Evolutionary conservation across 345 rosid genomes (phyloP).

Genomic region (Boechera divaricarpa): DNA sequence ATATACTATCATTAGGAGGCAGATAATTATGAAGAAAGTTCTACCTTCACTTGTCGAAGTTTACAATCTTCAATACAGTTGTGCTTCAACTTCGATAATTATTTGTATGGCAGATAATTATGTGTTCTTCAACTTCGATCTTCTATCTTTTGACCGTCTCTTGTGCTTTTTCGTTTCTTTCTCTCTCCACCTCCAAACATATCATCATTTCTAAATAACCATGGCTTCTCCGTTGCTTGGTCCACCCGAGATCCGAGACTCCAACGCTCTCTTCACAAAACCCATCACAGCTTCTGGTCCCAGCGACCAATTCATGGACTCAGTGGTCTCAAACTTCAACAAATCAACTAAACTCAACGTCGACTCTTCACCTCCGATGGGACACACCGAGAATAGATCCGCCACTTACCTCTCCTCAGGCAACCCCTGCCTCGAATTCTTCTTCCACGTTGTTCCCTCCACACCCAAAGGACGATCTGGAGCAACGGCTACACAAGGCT

Average conservation of each 20-base stretch:
- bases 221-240: neutral
- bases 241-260: neutral
- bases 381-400: neutral
- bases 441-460: neutral
- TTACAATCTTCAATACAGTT: too few species aligned
- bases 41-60: too few species aligned
- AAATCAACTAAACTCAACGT: neutral
- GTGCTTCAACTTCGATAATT: too few species aligned
- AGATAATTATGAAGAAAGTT: too few species aligned
- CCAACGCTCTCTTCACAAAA: neutral
- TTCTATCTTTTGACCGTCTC: neutral
- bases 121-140: neutral
- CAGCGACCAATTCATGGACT: neutral
- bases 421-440: neutral
- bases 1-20: too few species aligned
- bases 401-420: constrained; percentile 1
- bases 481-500: neutral
- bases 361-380: neutral
- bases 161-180: too few species aligned
- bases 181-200: too few species aligned
- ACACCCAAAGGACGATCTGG: neutral
- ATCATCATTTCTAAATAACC: neutral
- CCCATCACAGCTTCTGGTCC: neutral
- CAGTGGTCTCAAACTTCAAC: neutral
- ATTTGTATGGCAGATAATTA: too few species aligned